Percentiles rank a stretch among this genome's conserved stretches.
Conservation (phyloP, 2,329 filamentous ascomycete genomes). For the Lecanicillium sp. region DNA sequence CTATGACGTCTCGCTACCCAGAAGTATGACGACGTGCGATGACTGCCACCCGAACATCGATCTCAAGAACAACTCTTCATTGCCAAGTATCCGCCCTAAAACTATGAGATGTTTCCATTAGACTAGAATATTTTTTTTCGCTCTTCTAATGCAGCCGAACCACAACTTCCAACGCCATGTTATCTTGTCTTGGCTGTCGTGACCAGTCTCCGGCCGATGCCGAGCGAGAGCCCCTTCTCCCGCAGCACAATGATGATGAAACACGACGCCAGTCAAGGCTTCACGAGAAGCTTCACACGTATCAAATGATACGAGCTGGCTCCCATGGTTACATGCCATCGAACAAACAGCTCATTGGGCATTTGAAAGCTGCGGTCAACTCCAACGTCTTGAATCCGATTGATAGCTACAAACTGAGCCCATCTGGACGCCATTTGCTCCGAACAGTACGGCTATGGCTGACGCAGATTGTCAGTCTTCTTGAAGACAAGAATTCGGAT, state of each 20-base stretch:
- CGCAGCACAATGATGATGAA: constrained; percentile 68
- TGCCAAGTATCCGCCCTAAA: no score
- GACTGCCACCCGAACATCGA: no score
- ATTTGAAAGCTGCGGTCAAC: constrained; percentile 70
- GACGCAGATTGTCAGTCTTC: constrained; percentile 69
- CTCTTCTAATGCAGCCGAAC: no score
- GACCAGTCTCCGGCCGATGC: no score
- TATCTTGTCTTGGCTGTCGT: no score
- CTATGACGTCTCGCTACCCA: no score
- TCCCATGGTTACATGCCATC: constrained; percentile 85
- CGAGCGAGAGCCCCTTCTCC: constrained; percentile 72
- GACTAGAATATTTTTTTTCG: no score
- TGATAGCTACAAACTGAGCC: constrained; percentile 59
- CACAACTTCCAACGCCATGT: no score
- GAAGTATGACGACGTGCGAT: no score
- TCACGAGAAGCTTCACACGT: constrained; percentile 85
- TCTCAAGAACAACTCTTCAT: no score
- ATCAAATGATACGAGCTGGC: constrained; percentile 82
- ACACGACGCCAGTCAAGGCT: constrained; percentile 68
- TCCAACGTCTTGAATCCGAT: constrained; percentile 67
- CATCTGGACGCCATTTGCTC: constrained; percentile 65
- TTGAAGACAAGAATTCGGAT: constrained; percentile 71
- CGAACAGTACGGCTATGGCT: constrained; percentile 67
- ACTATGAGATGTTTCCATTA: no score
- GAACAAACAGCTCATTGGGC: constrained; percentile 73